Evolutionary conservation across 2,329 filamentous ascomycete species (phyloP).

Genomic region (Didymella sp.): DNA sequence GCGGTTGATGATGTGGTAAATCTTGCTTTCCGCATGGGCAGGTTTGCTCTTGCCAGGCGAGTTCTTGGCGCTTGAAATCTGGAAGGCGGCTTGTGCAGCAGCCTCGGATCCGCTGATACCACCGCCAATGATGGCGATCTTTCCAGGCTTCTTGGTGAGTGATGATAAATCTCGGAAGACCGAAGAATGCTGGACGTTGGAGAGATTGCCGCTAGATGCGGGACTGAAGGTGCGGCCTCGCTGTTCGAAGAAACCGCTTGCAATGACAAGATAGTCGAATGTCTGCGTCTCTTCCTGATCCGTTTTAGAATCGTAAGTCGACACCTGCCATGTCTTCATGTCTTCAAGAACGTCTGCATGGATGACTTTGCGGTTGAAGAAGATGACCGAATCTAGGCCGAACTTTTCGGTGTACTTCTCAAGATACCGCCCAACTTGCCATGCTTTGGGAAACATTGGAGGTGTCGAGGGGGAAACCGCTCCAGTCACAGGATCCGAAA

Average conservation of each 20-base stretch:
- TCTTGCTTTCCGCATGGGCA: constrained; percentile 54
- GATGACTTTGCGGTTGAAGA: constrained; percentile 55
- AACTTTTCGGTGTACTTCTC: constrained; percentile 69
- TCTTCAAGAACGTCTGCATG: constrained; percentile 32
- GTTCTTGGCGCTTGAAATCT: constrained; percentile 70
- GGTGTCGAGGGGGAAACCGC: constrained; percentile 36
- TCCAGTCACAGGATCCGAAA: constrained; percentile 22
- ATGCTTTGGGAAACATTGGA: constrained; percentile 75
- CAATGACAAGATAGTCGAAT: constrained; percentile 76
- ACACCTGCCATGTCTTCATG: constrained; percentile 31
- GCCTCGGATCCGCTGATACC: constrained; percentile 85
- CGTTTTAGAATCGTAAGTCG: constrained; percentile 24
- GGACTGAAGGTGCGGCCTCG: constrained; percentile 24
- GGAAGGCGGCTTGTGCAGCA: constrained; percentile 72
- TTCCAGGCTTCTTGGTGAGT: constrained; percentile 52
- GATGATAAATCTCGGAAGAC: constrained; percentile 33
- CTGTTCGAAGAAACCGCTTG: constrained; percentile 75
- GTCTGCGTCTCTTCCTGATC: constrained; percentile 20
- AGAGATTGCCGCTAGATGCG: constrained; percentile 3
- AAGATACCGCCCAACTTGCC: constrained; percentile 78
- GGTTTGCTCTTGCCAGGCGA: constrained; percentile 52
- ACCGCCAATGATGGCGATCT: constrained; percentile 77
- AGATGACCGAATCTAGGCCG: constrained; percentile 57
- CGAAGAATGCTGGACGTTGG: constrained; percentile 40
- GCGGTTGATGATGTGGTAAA: constrained; percentile 73